Percentiles rank a stretch among this genome's conserved stretches.
These are phyloP conservation scores for Talaromyces thailandensis DNA, from an alignment of 495 filamentous ascomycete genomes.

Conservation along the genomic window DNA sequence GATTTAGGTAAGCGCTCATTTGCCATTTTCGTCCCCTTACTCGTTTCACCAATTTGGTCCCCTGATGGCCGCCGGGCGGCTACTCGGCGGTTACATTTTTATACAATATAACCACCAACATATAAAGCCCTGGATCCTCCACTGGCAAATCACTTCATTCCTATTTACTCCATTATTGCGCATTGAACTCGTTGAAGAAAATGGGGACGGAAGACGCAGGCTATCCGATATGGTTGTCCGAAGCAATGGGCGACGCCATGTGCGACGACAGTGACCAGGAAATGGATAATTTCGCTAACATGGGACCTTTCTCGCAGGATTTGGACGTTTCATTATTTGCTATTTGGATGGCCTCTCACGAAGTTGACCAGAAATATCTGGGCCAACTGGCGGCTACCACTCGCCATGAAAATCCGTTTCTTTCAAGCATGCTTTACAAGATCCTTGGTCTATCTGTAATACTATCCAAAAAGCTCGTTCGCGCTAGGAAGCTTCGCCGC, in stretches of 20 bases:
- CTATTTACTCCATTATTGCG: conserved; percentile 1
- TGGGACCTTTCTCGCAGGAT: conserved; percentile 6
- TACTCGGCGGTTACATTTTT: conserved; percentile 4
- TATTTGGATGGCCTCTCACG: conserved; percentile 82
- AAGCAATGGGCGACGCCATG: not conserved
- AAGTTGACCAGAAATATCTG: conserved; percentile 95
- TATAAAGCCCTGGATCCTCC: not conserved
- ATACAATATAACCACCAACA: not conserved
- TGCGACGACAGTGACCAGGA: not conserved
- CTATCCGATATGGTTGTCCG: conserved; percentile 1
- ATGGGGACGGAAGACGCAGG: conserved; percentile 4
- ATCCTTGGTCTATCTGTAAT: conserved; percentile 86
- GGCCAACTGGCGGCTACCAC: conserved; percentile 74
- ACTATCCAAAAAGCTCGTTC: conserved; percentile 73
- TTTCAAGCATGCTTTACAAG: conserved; percentile 78
- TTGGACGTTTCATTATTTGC: conserved; percentile 18
- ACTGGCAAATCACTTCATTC: not conserved
- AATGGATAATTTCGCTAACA: conserved; percentile 9
- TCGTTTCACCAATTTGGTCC: conserved; percentile 2
- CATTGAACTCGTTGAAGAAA: not conserved
- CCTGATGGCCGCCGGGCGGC: conserved; percentile 2
- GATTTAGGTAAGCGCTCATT: conserved; percentile 6
- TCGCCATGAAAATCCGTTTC: conserved; percentile 58
- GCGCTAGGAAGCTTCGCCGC: conserved; percentile 74
- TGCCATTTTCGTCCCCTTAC: conserved; percentile 3